A percentile compares a stretch with the other conserved stretches of the same genome.
phyloP scores from a whole-genome alignment of 495 filamentous ascomycete species.

The Neurospora pannonica region DNA sequence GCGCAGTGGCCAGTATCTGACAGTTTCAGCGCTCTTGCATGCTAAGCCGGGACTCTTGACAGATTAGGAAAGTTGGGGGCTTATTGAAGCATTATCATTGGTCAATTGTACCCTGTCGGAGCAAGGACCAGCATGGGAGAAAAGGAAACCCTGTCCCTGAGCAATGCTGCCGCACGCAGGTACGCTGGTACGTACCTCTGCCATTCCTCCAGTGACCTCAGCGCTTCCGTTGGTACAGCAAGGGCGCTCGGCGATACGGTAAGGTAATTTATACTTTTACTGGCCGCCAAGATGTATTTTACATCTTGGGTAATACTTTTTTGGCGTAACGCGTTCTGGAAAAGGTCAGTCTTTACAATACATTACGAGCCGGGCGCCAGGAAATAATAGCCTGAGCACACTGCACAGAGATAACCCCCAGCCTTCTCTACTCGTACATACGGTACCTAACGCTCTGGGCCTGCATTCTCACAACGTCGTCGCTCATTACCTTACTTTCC shows the following conservation, averaged over 20 bases:
- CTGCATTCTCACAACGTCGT: background rate
- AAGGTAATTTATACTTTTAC: no score
- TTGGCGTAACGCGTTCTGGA: background rate
- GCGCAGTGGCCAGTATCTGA: no score
- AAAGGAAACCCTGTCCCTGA: background rate
- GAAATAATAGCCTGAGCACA: background rate
- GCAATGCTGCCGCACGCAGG: background rate
- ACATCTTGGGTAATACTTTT: background rate
- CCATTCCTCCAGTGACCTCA: no score
- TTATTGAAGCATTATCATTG: background rate
- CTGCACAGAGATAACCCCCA: background rate
- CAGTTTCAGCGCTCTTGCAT: background rate
- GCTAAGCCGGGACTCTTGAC: background rate
- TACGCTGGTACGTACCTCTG: background rate
- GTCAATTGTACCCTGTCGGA: accelerated
- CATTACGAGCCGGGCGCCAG: background rate
- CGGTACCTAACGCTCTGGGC: no score
- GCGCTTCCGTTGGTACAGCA: no score
- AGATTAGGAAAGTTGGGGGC: background rate
- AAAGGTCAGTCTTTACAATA: background rate
- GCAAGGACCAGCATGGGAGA: no score
- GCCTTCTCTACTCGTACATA: no score
- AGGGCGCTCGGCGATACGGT: no score
- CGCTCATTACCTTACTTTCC: background rate
- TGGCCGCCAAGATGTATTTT: background rate